Percentiles rank a stretch among this genome's conserved stretches.
These are phyloP conservation scores for Aspergillus homomorphus DNA, from an alignment of 495 filamentous ascomycete genomes.

Conservation along the genomic window DNA sequence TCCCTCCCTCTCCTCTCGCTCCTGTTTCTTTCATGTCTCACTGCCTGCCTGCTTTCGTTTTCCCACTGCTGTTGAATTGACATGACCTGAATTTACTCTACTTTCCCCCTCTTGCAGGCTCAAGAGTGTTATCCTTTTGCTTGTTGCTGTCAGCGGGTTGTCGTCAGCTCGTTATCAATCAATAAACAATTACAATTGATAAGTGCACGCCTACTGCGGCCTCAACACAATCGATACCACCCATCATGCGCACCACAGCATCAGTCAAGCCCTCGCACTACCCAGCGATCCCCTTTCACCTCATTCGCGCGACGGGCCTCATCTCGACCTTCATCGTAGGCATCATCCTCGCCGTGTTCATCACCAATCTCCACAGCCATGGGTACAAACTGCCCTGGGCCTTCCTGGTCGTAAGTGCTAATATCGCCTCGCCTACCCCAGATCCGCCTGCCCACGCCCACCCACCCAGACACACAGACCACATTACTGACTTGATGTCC, in stretches of 20 bases:
- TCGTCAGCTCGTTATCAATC: no score
- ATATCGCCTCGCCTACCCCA: neutral
- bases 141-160: no score
- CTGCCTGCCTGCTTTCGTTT: neutral
- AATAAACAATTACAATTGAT: neutral
- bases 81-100: neutral
- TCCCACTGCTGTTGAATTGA: neutral
- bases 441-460: neutral
- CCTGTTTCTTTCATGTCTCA: neutral
- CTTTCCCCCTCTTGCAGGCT: neutral
- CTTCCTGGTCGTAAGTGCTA: constrained; percentile 56
- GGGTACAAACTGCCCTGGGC: constrained; percentile 59
- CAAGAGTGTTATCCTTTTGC: neutral
- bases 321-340: constrained; percentile 55
- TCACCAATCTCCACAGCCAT: constrained; percentile 54
- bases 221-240: neutral
- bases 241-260: constrained; percentile 31
- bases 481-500: constrained; percentile 7
- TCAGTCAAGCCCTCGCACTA: constrained; percentile 55
- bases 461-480: neutral
- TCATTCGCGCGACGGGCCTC: constrained; percentile 48
- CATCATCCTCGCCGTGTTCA: constrained; percentile 60
- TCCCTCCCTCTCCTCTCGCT: neutral
- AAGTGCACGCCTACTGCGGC: neutral
- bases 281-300: constrained; percentile 56